These are phyloP conservation scores for Suillus cothurnatus DNA, from an alignment of 768 basidiomycete species.

Conservation along the genomic window DNA sequence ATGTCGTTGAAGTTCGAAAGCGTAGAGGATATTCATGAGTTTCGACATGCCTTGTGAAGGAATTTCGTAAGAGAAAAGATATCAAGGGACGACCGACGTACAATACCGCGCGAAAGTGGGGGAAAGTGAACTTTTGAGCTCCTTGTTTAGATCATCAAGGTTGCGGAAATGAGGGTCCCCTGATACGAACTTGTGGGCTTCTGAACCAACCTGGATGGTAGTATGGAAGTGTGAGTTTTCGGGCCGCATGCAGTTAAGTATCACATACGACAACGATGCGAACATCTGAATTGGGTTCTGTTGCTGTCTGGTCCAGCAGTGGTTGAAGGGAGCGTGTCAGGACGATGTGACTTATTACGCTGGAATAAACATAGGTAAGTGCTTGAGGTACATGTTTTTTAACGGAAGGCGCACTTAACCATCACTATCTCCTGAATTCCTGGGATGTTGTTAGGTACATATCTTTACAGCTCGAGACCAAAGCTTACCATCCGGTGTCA, in stretches of 20 bases:
- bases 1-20: slow-evolving; percentile 49
- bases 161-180: slow-evolving; percentile 28
- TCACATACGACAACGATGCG: slow-evolving; percentile 56
- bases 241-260: background rate
- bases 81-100: slow-evolving; percentile 14
- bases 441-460: slow-evolving; percentile 13
- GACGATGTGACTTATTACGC: slow-evolving; percentile 56
- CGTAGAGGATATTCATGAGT: slow-evolving; percentile 53
- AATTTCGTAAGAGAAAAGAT: background rate
- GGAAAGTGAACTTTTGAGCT: slow-evolving; percentile 27
- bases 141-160: slow-evolving; percentile 39
- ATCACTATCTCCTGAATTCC: slow-evolving; percentile 42
- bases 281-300: slow-evolving; percentile 52
- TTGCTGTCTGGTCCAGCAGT: slow-evolving; percentile 50
- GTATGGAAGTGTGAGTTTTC: background rate
- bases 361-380: slow-evolving; percentile 15
- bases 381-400: background rate
- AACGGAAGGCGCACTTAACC: slow-evolving; percentile 42
- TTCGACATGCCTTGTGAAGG: slow-evolving; percentile 45
- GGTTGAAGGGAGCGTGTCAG: slow-evolving; percentile 58
- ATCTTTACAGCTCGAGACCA: background rate
- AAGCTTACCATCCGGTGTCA: slow-evolving; percentile 31
- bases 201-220: slow-evolving; percentile 36
- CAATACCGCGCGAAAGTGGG: slow-evolving; percentile 35
- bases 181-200: slow-evolving; percentile 24